phyloP scores from a whole-genome alignment of 192 early-diverging fungal genomes.

The Coemansia aciculifera region DNA sequence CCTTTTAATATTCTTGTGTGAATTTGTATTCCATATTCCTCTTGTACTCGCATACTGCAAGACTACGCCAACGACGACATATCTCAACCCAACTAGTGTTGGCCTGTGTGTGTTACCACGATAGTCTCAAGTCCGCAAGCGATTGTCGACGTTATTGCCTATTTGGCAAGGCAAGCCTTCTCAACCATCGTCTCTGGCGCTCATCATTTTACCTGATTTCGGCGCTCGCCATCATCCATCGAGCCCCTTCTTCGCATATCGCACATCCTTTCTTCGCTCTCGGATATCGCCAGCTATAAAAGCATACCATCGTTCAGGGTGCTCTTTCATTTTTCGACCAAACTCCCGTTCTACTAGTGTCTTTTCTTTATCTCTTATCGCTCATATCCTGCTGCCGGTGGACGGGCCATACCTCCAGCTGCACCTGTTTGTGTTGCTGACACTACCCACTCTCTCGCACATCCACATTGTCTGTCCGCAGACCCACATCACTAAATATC shows the following conservation, averaged over 20 bases:
- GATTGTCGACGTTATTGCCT: neutral
- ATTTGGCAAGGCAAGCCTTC: neutral
- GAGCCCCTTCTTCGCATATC: no score
- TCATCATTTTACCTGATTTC: no score
- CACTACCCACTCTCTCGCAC: neutral
- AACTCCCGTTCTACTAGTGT: neutral
- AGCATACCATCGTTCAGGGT: neutral
- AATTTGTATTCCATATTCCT: neutral
- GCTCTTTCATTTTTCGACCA: neutral
- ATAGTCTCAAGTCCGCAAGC: neutral
- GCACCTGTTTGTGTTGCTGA: neutral
- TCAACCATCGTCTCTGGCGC: neutral
- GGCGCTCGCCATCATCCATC: no score
- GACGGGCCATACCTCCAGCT: neutral
- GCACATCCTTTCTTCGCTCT: no score
- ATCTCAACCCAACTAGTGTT: neutral
- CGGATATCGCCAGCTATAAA: neutral
- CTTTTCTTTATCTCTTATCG: neutral
- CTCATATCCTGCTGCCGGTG: neutral
- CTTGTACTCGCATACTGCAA: neutral
- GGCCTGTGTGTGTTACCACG: neutral
- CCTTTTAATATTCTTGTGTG: constrained; percentile 6
- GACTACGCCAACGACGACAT: neutral
- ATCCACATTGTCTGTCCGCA: neutral
- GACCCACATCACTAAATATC: neutral